Evolutionary conservation across 805 yeast species (phyloP).

Genomic region (Soucietia sequanensis): DNA sequence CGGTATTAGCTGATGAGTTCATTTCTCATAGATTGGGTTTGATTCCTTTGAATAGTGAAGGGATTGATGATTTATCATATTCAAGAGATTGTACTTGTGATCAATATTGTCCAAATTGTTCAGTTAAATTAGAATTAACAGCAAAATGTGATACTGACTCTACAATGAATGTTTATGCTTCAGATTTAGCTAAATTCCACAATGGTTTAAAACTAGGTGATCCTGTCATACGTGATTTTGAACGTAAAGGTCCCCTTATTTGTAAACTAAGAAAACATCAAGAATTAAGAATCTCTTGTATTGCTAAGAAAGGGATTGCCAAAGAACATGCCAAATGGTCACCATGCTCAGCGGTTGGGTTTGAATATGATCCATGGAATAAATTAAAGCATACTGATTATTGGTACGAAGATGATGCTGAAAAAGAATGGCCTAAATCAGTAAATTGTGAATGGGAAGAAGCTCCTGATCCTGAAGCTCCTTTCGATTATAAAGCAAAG

Average conservation of each 20-base stretch:
- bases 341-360: constrained; percentile 92
- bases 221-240: constrained; percentile 81
- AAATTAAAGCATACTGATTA: constrained; percentile 92
- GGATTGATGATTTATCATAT: constrained; percentile 80
- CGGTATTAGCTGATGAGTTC: constrained; percentile 96
- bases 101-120: constrained; percentile 93
- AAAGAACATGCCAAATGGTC: constrained; percentile 99
- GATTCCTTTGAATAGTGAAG: constrained; percentile 81
- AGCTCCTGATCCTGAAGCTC: constrained; percentile 83
- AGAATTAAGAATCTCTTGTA: constrained; percentile 83
- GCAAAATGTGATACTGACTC: constrained; percentile 89
- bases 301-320: constrained; percentile 96
- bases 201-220: constrained; percentile 60
- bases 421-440: constrained; percentile 90
- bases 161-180: constrained; percentile 86
- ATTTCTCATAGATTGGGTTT: constrained; percentile 92
- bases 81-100: constrained; percentile 98
- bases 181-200: constrained; percentile 57
- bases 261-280: constrained; percentile 92
- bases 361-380: constrained; percentile 99
- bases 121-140: constrained; percentile 79
- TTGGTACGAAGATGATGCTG: constrained; percentile 92
- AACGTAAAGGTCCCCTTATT: constrained; percentile 80
- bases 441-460: constrained; percentile 95
- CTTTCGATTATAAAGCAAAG: constrained; percentile 78